These are phyloP conservation scores for Colletotrichum caudatum DNA, from an alignment of 2,329 filamentous ascomycete species.

Conservation along the genomic window DNA sequence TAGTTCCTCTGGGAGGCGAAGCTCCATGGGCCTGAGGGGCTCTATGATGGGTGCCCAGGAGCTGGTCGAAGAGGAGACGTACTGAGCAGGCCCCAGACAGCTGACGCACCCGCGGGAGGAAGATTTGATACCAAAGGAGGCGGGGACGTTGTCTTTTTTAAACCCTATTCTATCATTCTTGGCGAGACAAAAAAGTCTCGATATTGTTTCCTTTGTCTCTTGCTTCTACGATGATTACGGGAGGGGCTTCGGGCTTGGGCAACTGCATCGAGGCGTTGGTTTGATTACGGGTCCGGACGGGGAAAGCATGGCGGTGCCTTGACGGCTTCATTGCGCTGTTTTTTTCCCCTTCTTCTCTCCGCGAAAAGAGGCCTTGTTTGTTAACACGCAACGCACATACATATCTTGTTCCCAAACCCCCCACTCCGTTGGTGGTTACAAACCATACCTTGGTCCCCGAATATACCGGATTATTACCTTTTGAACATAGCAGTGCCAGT, in stretches of 20 bases:
- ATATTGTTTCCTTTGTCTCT: conserved; percentile 33
- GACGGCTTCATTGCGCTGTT: conserved; percentile 31
- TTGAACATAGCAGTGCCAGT: not conserved
- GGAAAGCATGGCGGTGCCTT: conserved; percentile 36
- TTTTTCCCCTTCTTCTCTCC: not conserved
- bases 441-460: conserved; percentile 32
- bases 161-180: conserved; percentile 27
- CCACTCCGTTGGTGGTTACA: conserved; percentile 23
- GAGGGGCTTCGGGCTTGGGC: conserved; percentile 32
- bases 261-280: conserved; percentile 37
- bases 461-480: conserved; percentile 36
- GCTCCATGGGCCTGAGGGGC: conserved; percentile 51
- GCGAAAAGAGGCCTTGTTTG: conserved; percentile 17
- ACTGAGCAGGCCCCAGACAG: conserved; percentile 50
- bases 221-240: conserved; percentile 32
- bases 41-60: conserved; percentile 50
- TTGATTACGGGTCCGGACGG: conserved; percentile 37
- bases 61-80: conserved; percentile 67
- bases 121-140: conserved; percentile 44
- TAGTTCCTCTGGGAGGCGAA: conserved; percentile 46
- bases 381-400: conserved; percentile 15
- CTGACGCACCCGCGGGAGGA: not conserved
- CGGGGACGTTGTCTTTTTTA: conserved; percentile 49
- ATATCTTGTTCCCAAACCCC: conserved; percentile 16
- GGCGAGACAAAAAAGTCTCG: conserved; percentile 17